Evolutionary conservation across 2,329 filamentous ascomycete genomes (phyloP).

Genomic region (Microsporum audouinii): DNA sequence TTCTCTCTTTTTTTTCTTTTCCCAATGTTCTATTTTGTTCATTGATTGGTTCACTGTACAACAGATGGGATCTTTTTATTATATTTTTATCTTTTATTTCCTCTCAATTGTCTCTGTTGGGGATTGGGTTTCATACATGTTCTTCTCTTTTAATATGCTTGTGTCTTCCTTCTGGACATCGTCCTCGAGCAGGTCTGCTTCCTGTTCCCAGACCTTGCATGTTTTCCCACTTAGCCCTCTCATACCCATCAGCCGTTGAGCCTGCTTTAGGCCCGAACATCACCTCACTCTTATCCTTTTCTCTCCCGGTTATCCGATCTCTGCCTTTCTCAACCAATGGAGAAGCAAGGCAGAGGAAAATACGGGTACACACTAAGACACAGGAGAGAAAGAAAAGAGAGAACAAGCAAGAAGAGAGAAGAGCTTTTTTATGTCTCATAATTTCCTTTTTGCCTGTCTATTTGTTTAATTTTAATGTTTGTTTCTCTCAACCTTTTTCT

Average conservation of each 20-base stretch:
- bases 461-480: slow-evolving; percentile 7
- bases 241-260: neutral
- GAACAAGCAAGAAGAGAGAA: neutral
- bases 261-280: neutral
- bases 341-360: neutral
- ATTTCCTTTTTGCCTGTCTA: slow-evolving; percentile 4
- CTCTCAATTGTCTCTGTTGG: neutral
- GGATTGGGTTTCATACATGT: neutral
- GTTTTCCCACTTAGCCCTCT: neutral
- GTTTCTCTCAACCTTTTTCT: slow-evolving; percentile 3
- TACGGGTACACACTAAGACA: neutral
- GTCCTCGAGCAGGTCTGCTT: neutral
- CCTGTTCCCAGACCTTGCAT: neutral
- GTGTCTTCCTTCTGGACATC: neutral
- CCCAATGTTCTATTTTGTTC: neutral
- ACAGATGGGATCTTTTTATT: slow-evolving; percentile 2
- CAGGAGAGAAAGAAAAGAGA: neutral
- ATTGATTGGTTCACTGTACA: neutral
- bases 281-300: neutral
- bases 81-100: neutral
- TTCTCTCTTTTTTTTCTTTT: slow-evolving; percentile 12
- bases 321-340: neutral
- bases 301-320: neutral
- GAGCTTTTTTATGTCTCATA: slow-evolving; percentile 5
- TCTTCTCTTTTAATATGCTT: neutral